Base-by-base conservation (phyloP, 139 green algal genomes). In the Dunaliella sp. region DNA sequence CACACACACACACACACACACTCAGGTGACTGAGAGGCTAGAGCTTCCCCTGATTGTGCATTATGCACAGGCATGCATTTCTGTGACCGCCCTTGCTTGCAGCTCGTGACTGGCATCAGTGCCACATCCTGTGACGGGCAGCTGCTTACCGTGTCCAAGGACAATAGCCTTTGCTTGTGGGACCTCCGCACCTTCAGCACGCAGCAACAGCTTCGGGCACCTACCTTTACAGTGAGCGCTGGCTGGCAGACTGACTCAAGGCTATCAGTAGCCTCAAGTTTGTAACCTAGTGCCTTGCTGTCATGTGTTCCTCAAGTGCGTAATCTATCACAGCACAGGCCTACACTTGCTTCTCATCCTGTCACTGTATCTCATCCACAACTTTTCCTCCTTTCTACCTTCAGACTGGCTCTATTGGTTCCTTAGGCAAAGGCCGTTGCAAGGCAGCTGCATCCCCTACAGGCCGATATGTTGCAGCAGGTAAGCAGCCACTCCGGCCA, bases 81-180 rank as follows among this genome's bases (percentile, higher is more conserved):
- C 36, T 73, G 37, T 2, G 3, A 57, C 33, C 77, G 3, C 34
- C 33, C 22, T 38, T 38, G 77, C 3, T 31, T 38, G n/a, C 84
- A 59, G 58, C 48, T 65, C 16, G 36, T 34, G 26, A 88, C 33
- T 33, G 65, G 57, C 79, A 3, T 82, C 25, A 12, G 38, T 1
- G 3, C 36, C 34, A 83, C 72, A 2, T 26, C 3, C 30, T 88
- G 58, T 77, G 84, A 90, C 35, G 74, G 59, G 31, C 0, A 31
- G 30, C 79, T 94, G 76, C 58, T 92, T 25, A 76, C 87, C 0
- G 88, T 85, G 2, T 84, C 83, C 1, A 87, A 88, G 48, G 91
- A 94, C 85, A 90, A 89, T 83, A 85, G 38, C 21, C 0, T 94
- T 0, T 78, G 84, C 25, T 38, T 92, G 72, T 94, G 88, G 89